Evolutionary conservation across 495 filamentous ascomycete species (phyloP).

Genomic region (Penicillium canescens): DNA sequence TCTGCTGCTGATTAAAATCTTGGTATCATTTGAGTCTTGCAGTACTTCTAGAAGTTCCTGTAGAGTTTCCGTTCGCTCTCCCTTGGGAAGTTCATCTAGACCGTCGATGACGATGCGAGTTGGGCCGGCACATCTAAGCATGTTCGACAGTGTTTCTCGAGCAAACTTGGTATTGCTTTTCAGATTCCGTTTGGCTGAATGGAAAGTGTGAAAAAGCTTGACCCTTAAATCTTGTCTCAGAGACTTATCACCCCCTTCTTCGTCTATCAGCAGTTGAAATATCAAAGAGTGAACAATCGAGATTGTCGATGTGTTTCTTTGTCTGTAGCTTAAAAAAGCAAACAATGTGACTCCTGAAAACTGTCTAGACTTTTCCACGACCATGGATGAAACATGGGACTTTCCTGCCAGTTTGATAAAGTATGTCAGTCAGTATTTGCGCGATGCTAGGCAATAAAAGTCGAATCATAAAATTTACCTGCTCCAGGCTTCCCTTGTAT

Average conservation of each 20-base stretch:
- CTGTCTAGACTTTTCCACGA: neutral
- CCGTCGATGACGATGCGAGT: neutral
- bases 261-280: neutral
- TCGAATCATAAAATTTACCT: too few relatives aligned
- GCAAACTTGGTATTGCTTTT: constrained; percentile 1
- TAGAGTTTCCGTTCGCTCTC: neutral
- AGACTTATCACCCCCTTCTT: neutral
- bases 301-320: neutral
- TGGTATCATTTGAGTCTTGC: neutral
- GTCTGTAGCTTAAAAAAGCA: neutral
- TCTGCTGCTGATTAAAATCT: neutral
- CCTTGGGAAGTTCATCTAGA: neutral
- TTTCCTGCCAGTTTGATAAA: too few relatives aligned
- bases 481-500: neutral
- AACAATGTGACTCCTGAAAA: too few relatives aligned
- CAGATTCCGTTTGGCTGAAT: neutral
- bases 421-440: too few relatives aligned
- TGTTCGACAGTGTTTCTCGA: neutral
- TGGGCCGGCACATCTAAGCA: neutral
- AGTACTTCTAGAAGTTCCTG: neutral
- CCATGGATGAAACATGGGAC: neutral
- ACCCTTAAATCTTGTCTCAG: neutral
- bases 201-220: neutral
- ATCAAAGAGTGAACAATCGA: neutral
- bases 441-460: too few relatives aligned